Evolutionary conservation across 768 basidiomycete genomes (phyloP), one percentile per base, ranked within the genome.

Genomic region (Jaapia argillacea): DNA sequence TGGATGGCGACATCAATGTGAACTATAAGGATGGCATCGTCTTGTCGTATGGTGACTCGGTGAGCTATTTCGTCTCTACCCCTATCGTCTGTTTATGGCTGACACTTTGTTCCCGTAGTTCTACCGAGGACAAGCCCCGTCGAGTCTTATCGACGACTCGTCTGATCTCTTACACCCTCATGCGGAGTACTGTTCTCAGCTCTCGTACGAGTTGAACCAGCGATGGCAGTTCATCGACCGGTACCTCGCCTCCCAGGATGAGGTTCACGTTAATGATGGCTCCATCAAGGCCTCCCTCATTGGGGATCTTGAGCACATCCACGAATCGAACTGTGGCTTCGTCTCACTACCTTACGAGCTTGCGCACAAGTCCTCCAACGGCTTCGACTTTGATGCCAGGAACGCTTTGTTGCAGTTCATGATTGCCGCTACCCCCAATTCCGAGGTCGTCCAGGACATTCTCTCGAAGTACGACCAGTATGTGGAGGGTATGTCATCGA

Each of bases 1-100:
- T 75, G 7, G 89, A 96, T 54, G 88, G 86, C 23, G 85, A 96
- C 62, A 77, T 96, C 68, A 97, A 97, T 60, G 64, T 99, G 57
- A 96, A 97, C 67, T 69, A 97, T 61, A 81, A 81, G 63, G 75
- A 85, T 43, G 91, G 89, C 36, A 64, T 73, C 52, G 74, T 98
- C 16, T 56, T 97, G 38, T 92, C 89, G 1, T 89, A 81, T 53
- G 92, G 92, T 36, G 85, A 83, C 58, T 92, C 89, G 50, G 87
- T 89, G 52, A 48, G 82, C 22, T 22, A 25, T 20, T 14, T 37
- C 20, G 13, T 21, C 7, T 22, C 37, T 10, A 38, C 20, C 10
- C 37, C 10, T 7, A 38, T 12, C 10, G 10, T 12, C n/a, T n/a
- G n/a, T 18, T 1, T 18, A 16, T 12, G 16, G 6, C 21, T 14